A percentile compares a stretch with the other conserved stretches of the same genome.
Evolutionary conservation across 441 rosid genomes (phyloP).

Genomic region (Melastoma candidum): DNA sequence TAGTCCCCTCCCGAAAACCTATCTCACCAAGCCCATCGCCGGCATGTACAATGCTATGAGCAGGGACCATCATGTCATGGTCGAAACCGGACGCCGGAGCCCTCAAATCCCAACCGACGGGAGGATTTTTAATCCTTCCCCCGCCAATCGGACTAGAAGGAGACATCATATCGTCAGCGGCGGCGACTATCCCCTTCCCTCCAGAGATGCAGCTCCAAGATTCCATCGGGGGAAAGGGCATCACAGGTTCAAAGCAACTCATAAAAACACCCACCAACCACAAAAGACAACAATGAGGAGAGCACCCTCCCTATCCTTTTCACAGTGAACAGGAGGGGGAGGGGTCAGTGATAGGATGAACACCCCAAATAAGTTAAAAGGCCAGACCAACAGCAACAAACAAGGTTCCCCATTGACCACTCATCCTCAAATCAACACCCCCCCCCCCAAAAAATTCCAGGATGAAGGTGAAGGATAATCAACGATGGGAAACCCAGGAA

Average conservation of each 20-base stretch:
- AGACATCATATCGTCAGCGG: conserved; percentile 24
- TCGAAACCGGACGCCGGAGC: conserved; percentile 20
- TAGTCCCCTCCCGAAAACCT: conserved; percentile 27
- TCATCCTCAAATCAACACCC: no score
- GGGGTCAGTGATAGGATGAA: no score
- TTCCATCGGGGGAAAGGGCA: conserved; percentile 32
- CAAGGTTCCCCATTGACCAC: no score
- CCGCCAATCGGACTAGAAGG: conserved; percentile 27
- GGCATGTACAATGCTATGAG: conserved; percentile 21
- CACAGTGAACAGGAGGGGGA: no score
- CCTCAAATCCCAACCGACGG: conserved; percentile 33
- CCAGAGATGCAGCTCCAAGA: conserved; percentile 46
- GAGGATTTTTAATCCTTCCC: conserved; percentile 28
- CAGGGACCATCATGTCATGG: conserved; percentile 16
- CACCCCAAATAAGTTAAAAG: no score
- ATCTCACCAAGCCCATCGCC: conserved; percentile 23
- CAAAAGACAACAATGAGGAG: background rate
- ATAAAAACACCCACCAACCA: background rate
- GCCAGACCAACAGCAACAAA: no score
- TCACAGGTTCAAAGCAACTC: conserved; percentile 2
- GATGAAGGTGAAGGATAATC: no score
- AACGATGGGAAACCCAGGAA: background rate
- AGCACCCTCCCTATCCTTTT: background rate
- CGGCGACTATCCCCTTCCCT: conserved; percentile 35
- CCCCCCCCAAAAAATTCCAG: no score